phyloP scores from a whole-genome alignment of 2,329 filamentous ascomycete species.

The Tympanopsis confertula region DNA sequence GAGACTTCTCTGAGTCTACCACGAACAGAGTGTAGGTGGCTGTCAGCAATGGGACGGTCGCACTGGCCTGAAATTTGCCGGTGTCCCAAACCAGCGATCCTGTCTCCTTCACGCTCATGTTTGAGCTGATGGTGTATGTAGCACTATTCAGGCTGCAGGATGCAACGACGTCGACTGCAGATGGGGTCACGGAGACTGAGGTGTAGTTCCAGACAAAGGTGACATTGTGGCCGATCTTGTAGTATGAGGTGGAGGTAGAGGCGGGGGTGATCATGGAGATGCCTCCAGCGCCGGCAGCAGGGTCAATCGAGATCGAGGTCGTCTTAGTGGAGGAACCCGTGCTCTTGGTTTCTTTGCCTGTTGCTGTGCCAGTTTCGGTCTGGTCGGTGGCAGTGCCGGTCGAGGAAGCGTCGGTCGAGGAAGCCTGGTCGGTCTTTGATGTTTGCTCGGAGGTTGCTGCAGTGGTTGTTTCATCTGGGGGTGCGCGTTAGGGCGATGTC shows the following conservation, averaged over 20 bases:
- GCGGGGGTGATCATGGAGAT: slow-evolving; percentile 14
- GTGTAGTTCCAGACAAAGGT: slow-evolving; percentile 22
- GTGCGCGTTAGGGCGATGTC: too few relatives aligned
- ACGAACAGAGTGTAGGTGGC: slow-evolving; percentile 18
- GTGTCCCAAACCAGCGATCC: slow-evolving; percentile 18
- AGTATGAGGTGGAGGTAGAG: slow-evolving; percentile 11
- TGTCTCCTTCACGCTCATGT: slow-evolving; percentile 12
- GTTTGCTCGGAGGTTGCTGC: not conserved
- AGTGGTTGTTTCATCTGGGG: too few relatives aligned
- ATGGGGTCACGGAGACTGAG: slow-evolving; percentile 14
- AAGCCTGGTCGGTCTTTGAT: not conserved
- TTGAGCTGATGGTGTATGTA: slow-evolving; percentile 17
- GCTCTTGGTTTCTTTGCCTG: not conserved
- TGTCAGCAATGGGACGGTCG: slow-evolving; percentile 13
- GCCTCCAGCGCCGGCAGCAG: slow-evolving; percentile 13
- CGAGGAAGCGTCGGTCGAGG: not conserved
- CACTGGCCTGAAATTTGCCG: slow-evolving; percentile 12
- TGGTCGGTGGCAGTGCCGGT: not conserved
- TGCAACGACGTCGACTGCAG: slow-evolving; percentile 16
- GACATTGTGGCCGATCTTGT: slow-evolving; percentile 18
- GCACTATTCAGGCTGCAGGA: slow-evolving; percentile 15
- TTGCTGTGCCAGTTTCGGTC: not conserved
- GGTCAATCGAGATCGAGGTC: slow-evolving; percentile 8
- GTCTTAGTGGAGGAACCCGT: slow-evolving; percentile 4
- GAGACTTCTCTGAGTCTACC: slow-evolving; percentile 15